Evolutionary conservation across 768 basidiomycete species (phyloP), one percentile per base, ranked within the genome.

Genomic region (Russula dissimulans): DNA sequence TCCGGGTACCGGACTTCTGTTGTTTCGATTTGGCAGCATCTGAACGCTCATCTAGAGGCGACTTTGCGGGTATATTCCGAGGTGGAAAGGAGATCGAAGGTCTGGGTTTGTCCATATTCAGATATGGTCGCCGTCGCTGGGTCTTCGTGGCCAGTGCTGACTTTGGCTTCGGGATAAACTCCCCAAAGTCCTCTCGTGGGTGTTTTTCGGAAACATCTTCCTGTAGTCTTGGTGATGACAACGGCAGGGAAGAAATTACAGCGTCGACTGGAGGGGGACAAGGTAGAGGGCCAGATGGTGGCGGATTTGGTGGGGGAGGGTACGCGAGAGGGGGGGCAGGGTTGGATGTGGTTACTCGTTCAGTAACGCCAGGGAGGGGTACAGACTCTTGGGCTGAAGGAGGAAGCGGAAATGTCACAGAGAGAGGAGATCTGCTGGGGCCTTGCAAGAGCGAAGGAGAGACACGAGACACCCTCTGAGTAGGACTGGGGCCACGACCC

Each of bases 401-500:
- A 26, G 57, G 64, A 2, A 63, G 61, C 18, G 64, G 64, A 42
- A 65, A 63, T 17, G 64, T 56, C 26, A 65, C 39, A 10, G 63
- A 64, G 29, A 61, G 59, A 6, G 62, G 55, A 42, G 64, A 59
- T 32, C 39, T 44, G 15, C 39, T 43, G 39, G 42, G 39, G 29
- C 41, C n/a, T 36, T 41, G 38, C 5, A 39, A 42, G 26, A 45
- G 38, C 7, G 22, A 12, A 15, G 29, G 3, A 14, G 42, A n/a
- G 15, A 42, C 18, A n/a, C 49, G 4, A 18, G 34, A 14, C 18
- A 18, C 22, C 22, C 38, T 18, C 32, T 18, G 44, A 31, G n/a
- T 32, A 22, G 53, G 54, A 56, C 57, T 45, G 10, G 51, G 31
- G 11, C 36, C 14, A 39, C 48, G 22, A 51, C n/a, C 22, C 2